Evolutionary conservation across 139 green algal genomes (phyloP), one percentile per base, ranked within the genome.

Genomic region (Coelastrella sp.): DNA sequence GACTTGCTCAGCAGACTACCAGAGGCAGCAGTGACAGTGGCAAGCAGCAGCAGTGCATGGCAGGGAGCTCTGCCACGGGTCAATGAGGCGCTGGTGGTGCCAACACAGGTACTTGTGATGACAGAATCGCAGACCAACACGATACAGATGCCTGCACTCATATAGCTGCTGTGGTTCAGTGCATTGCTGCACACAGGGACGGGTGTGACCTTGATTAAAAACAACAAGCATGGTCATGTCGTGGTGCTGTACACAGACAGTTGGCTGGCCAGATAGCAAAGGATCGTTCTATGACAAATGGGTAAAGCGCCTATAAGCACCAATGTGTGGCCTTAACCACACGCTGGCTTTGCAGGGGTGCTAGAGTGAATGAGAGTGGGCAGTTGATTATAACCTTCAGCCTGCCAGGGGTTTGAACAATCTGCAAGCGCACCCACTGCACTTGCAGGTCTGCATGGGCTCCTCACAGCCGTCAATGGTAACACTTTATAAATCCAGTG

Each of bases 31-130:
- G 85, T 65, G 3, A 87, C 58, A 56, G 78, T 35, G 68, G 19
- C 22, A 76, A 59, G 83, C 80, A 24, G 79, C 90, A 76, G 84
- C 68, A 70, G 7, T 11, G 72, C 68, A 78, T 96, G 94, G 93
- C 19, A 63, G 87, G 92, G 94, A 73, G 59, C 94, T 58, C 87
- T 98, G 83, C 88, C 93, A 6, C 82, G 76, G 5, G 65, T 82
- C 72, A 99, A 98, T 91, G 97, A 99, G 94, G 96, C 95, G 24
- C 93, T 99, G 60, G 92, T 96, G 19, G 97, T 99, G 73, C 98
- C 98, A 74, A 99, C 98, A 10, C 97, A 99, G 95, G 94, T 96
- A 68, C 7, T 85, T 49, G 7, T n/a, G 56, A 10, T 49, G 35
- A 49, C 35, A 49, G 35, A 49, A 49, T 49, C 1, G 35, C 35